Percentiles rank a stretch among this genome's conserved stretches.
phyloP scores from a whole-genome alignment of 345 rosid genomes.

The Eucalyptus sp. region DNA sequence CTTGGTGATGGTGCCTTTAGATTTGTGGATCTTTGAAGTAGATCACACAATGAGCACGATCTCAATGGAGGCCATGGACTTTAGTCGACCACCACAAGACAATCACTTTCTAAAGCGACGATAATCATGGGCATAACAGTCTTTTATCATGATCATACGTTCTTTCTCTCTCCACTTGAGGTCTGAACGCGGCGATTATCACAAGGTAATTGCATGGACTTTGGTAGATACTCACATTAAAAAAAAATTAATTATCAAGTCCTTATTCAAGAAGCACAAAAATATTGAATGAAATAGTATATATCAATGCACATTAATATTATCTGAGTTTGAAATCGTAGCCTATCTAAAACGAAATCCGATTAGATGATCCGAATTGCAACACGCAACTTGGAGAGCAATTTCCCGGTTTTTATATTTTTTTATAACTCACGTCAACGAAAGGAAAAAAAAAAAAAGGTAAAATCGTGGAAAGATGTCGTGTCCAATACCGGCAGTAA shows the following conservation, averaged over 20 bases:
- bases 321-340: no score
- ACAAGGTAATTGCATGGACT: neutral
- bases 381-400: neutral
- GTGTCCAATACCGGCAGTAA: neutral
- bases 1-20: neutral
- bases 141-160: neutral
- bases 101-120: neutral
- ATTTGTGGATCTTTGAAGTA: neutral
- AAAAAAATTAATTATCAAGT: neutral
- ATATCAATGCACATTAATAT: neutral
- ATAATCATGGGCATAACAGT: fast-evolving
- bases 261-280: neutral
- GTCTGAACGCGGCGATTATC: fast-evolving
- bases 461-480: neutral
- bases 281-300: neutral
- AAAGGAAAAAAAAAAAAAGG: neutral
- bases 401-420: neutral
- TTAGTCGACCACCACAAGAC: neutral
- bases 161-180: neutral
- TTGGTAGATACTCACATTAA: neutral
- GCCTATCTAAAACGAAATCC: neutral
- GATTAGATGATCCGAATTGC: neutral
- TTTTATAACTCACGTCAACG: neutral
- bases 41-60: neutral
- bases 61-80: neutral